A percentile compares a stretch with the other conserved stretches of the same genome.
Evolutionary conservation across 495 filamentous ascomycete species (phyloP).

Genomic region (Bryoglossum gracile): DNA sequence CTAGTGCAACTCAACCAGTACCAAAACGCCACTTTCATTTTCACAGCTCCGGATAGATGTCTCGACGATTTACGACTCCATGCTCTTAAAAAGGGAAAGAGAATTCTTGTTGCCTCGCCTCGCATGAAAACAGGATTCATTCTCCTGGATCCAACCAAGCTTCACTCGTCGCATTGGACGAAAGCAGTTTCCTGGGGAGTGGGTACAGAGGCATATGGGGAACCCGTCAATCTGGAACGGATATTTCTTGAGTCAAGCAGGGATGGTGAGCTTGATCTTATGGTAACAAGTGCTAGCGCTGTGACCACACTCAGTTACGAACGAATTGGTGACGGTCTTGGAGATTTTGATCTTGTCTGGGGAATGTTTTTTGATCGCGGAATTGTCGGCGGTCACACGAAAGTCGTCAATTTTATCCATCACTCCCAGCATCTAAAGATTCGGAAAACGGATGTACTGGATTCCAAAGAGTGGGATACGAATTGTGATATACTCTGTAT

Average conservation of each 20-base stretch:
- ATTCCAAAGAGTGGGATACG: too few species aligned
- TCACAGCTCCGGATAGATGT: slow-evolving; percentile 13
- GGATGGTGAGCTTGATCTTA: slow-evolving; percentile 1
- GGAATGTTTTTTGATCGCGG: slow-evolving; percentile 7
- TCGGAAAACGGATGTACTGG: too few species aligned
- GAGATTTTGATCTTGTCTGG: slow-evolving; percentile 11
- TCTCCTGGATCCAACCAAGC: slow-evolving; percentile 4
- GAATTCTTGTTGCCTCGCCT: slow-evolving; percentile 4
- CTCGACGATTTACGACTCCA: slow-evolving; percentile 3
- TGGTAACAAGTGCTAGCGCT: slow-evolving; percentile 12
- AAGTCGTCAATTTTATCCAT: too few species aligned
- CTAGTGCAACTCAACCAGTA: slow-evolving; percentile 1
- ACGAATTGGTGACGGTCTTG: slow-evolving; percentile 12
- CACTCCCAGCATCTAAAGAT: too few species aligned
- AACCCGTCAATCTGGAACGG: not conserved
- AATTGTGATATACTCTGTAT: too few species aligned
- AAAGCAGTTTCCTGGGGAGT: slow-evolving; percentile 8
- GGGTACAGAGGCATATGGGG: slow-evolving; percentile 4
- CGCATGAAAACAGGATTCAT: slow-evolving; percentile 10
- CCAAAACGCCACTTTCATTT: slow-evolving; percentile 1
- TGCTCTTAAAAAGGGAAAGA: slow-evolving; percentile 10
- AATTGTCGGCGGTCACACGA: too few species aligned
- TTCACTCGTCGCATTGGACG: not conserved
- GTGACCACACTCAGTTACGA: not conserved
- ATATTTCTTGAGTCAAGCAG: not conserved